Evolutionary conservation across 148 eudicot species (phyloP).

Genomic region (Spergularia marina): DNA sequence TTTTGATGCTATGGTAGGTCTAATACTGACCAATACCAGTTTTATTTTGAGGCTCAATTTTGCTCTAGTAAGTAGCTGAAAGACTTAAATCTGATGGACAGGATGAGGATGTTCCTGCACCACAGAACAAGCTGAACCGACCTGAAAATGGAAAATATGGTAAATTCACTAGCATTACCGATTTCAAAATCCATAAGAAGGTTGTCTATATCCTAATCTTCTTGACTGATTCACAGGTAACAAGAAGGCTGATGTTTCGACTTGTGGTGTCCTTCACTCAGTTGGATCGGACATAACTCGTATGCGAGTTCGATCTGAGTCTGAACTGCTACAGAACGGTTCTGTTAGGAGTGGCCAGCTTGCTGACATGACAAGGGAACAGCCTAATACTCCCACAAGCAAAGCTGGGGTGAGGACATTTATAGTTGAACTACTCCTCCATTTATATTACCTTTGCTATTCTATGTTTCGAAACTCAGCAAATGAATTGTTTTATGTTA

Average conservation of each 20-base stretch:
- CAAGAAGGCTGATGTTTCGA: slow-evolving; percentile 55
- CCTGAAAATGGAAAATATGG: slow-evolving; percentile 40
- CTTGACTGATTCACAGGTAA: slow-evolving; percentile 36
- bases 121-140: slow-evolving; percentile 37
- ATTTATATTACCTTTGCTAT: neutral
- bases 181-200: neutral
- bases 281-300: slow-evolving; percentile 93
- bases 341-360: slow-evolving; percentile 52
- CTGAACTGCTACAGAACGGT: slow-evolving; percentile 35
- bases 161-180: slow-evolving; percentile 15
- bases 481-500: neutral
- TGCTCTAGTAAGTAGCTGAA: neutral
- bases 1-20: slow-evolving; percentile 56
- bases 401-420: slow-evolving; percentile 60
- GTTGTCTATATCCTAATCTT: neutral
- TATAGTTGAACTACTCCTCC: neutral
- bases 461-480: neutral
- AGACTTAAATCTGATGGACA: slow-evolving; percentile 27
- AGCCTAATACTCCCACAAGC: slow-evolving; percentile 68
- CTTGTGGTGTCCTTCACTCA: slow-evolving; percentile 78
- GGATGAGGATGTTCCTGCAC: slow-evolving; percentile 53
- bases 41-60: neutral
- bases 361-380: slow-evolving; percentile 44
- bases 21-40: slow-evolving; percentile 14
- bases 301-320: slow-evolving; percentile 52